These are phyloP conservation scores for Scheffersomyces segobiensis DNA, from an alignment of 1,139 yeast genomes.

Conservation along the genomic window DNA sequence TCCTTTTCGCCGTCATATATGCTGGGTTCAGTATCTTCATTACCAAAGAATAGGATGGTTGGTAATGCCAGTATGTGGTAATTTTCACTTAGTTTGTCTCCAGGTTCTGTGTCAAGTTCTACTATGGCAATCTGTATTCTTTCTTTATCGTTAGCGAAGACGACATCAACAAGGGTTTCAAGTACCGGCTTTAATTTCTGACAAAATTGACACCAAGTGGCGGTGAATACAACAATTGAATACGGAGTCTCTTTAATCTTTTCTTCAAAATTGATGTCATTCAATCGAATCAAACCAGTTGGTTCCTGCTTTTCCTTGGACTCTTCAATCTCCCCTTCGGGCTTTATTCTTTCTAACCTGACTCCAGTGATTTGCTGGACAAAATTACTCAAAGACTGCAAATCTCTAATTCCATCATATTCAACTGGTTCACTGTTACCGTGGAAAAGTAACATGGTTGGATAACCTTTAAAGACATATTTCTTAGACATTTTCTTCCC, in stretches of 20 bases:
- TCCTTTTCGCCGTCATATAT: conserved; percentile 43
- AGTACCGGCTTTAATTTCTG: conserved; percentile 28
- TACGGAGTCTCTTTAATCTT: conserved; percentile 18
- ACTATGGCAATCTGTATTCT: conserved; percentile 47
- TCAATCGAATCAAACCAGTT: conserved; percentile 26
- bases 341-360: conserved; percentile 14
- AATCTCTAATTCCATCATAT: conserved; percentile 50
- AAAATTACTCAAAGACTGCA: conserved; percentile 47
- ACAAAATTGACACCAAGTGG: conserved; percentile 37
- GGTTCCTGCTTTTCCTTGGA: conserved; percentile 4
- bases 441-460: conserved; percentile 60
- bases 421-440: conserved; percentile 51
- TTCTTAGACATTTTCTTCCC: conserved; percentile 54
- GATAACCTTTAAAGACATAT: conserved; percentile 63
- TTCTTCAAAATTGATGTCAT: conserved; percentile 35
- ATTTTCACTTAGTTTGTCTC: conserved; percentile 40
- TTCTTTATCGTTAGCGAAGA: conserved; percentile 31
- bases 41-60: conserved; percentile 49
- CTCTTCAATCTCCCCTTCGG: conserved; percentile 4
- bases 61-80: conserved; percentile 54
- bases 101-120: conserved; percentile 45
- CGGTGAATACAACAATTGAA: conserved; percentile 38
- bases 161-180: conserved; percentile 31
- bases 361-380: conserved; percentile 37
- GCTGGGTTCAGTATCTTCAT: conserved; percentile 43